These are phyloP conservation scores for Aspergillus quadrilineatus DNA, from an alignment of 2,329 filamentous ascomycete species.

Conservation along the genomic window DNA sequence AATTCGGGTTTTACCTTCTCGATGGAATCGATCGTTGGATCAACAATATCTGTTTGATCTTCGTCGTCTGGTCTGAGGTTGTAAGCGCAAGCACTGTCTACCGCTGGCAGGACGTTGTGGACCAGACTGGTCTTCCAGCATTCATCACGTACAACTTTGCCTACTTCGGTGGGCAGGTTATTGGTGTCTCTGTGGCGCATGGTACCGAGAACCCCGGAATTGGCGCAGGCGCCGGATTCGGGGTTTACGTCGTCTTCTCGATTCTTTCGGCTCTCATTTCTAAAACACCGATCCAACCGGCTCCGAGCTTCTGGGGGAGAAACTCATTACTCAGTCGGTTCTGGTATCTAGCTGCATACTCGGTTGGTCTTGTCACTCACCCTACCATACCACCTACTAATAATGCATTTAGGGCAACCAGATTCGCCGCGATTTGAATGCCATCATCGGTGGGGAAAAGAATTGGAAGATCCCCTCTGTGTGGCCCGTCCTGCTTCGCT, in stretches of 20 bases:
- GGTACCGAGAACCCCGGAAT: constrained; percentile 38
- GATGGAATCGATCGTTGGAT: constrained; percentile 57
- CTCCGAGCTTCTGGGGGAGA: constrained; percentile 45
- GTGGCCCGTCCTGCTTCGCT: constrained; percentile 53
- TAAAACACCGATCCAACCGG: constrained; percentile 44
- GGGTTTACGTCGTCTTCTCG: constrained; percentile 49
- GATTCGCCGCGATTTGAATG: constrained; percentile 56
- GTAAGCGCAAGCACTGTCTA: constrained; percentile 56
- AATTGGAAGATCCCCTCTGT: constrained; percentile 59
- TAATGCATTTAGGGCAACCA: constrained; percentile 50
- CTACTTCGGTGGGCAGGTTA: constrained; percentile 54
- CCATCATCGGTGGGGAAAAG: constrained; percentile 53
- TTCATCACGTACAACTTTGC: constrained; percentile 54
- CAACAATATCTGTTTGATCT: constrained; percentile 58
- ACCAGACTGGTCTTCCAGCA: constrained; percentile 50
- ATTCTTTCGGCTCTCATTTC: constrained; percentile 23
- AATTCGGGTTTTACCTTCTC: constrained; percentile 58
- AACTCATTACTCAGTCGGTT: constrained; percentile 44
- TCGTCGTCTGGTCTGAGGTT: constrained; percentile 58
- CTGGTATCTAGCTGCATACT: constrained; percentile 59
- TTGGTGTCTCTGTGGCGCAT: constrained; percentile 54
- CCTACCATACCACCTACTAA: neutral
- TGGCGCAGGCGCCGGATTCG: constrained; percentile 55
- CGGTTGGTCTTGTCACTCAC: constrained; percentile 41
- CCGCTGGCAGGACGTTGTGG: constrained; percentile 55